Percentiles rank a stretch among this genome's conserved stretches.
Evolutionary conservation across 768 basidiomycete species (phyloP).

Genomic region (Vararia minispora): DNA sequence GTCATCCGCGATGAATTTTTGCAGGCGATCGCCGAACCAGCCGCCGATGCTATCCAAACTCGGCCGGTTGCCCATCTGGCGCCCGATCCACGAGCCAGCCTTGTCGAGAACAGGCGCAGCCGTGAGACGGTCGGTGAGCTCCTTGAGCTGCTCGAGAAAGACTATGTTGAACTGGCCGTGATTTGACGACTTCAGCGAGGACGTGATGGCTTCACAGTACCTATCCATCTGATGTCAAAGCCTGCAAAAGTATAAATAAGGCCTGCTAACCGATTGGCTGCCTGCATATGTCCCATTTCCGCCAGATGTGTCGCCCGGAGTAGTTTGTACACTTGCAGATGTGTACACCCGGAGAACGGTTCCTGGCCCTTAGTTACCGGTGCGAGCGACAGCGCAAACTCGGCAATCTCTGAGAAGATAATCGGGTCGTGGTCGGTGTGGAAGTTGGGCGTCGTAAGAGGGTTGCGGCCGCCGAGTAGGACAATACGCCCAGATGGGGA

Average conservation of each 20-base stretch:
- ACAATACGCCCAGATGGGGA: slow-evolving; percentile 55
- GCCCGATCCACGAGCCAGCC: slow-evolving; percentile 72
- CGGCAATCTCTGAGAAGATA: slow-evolving; percentile 81
- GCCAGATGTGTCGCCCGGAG: slow-evolving; percentile 65
- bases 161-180: slow-evolving; percentile 55
- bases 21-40: slow-evolving; percentile 87
- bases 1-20: slow-evolving; percentile 92
- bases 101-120: slow-evolving; percentile 69
- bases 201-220: slow-evolving; percentile 86
- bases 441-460: slow-evolving; percentile 37
- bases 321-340: slow-evolving; percentile 82
- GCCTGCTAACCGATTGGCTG: slow-evolving; percentile 58
- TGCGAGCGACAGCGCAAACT: slow-evolving; percentile 80
- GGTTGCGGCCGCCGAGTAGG: slow-evolving; percentile 62
- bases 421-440: slow-evolving; percentile 62
- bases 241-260: slow-evolving; percentile 4
- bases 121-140: slow-evolving; percentile 66
- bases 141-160: slow-evolving; percentile 65
- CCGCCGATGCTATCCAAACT: slow-evolving; percentile 85
- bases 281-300: slow-evolving; percentile 69
- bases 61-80: slow-evolving; percentile 83
- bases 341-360: slow-evolving; percentile 66
- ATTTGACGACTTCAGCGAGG: slow-evolving; percentile 49
- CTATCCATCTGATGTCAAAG: slow-evolving; percentile 29
- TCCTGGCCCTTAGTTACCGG: slow-evolving; percentile 77